These are phyloP conservation scores for Saururus chinensis DNA, from an alignment of 164 flowering plant genomes.

Conservation along the genomic window DNA sequence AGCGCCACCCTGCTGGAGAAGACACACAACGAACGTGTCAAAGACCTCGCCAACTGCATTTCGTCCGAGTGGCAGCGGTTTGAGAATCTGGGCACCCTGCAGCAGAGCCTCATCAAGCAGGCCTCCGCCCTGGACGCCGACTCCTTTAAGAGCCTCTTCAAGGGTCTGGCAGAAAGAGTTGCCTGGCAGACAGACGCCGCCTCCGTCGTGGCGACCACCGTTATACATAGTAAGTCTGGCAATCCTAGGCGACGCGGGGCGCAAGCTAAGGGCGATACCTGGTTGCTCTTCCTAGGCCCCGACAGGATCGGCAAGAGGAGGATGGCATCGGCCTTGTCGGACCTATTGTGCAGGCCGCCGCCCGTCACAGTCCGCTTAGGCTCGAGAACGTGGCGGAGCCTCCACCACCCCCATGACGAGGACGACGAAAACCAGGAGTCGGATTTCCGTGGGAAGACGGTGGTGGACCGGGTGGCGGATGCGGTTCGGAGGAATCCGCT, in stretches of 20 bases:
- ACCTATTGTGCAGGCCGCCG: conserved; percentile 35
- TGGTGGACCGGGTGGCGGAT: conserved; percentile 64
- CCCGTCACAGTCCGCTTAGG: conserved; percentile 59
- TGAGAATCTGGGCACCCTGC: conserved; percentile 18
- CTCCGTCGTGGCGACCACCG: conserved; percentile 50
- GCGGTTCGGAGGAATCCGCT: conserved; percentile 70
- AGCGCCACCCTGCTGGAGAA: conserved; percentile 11
- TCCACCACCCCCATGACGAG: not conserved
- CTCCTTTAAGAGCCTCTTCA: conserved; percentile 68
- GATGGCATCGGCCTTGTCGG: conserved; percentile 76
- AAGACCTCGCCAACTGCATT: conserved; percentile 48
- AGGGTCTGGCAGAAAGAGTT: conserved; percentile 62
- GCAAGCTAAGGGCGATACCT: conserved; percentile 60
- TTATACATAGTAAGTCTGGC: conserved; percentile 55
- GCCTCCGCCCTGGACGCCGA: conserved; percentile 44
- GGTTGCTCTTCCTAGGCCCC: conserved; percentile 81
- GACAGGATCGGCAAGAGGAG: conserved; percentile 82
- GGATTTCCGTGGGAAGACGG: conserved; percentile 77
- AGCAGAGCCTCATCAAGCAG: conserved; percentile 24
- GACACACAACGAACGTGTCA: conserved; percentile 26
- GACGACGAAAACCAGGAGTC: conserved; percentile 27
- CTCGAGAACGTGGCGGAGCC: conserved; percentile 14
- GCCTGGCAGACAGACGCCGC: conserved; percentile 97
- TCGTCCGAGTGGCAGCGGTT: conserved; percentile 34
- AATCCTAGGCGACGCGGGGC: conserved; percentile 37